A percentile compares a stretch with the other conserved stretches of the same genome.
Conservation (phyloP, 371 early-diverging fungal species). For the Blakeslea trispora region DNA sequence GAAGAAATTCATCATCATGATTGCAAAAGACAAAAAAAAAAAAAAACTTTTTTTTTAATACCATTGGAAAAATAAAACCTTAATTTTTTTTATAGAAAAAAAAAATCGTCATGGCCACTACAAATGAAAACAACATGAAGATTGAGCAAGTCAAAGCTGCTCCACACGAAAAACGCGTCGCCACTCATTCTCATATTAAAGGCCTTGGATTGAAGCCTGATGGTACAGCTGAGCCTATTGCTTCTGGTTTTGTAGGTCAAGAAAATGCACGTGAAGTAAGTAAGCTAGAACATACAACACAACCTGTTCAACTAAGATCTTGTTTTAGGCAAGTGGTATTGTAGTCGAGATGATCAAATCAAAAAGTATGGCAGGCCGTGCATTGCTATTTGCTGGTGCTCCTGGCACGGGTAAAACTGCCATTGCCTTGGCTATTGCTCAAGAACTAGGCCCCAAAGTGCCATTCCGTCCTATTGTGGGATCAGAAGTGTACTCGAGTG, state of each 20-base stretch:
- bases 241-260: slow-evolving; percentile 96
- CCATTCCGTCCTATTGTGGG: slow-evolving; percentile 99
- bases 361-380: slow-evolving; percentile 97
- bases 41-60: slow-evolving; percentile 12
- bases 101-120: slow-evolving; percentile 12
- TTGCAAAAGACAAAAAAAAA: background rate
- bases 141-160: slow-evolving; percentile 83
- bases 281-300: too few species aligned
- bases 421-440: slow-evolving; percentile 91
- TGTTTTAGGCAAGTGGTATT: slow-evolving; percentile 82
- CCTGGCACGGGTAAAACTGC: slow-evolving; percentile 97
- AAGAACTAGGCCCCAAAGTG: slow-evolving; percentile 95
- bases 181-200: slow-evolving; percentile 96
- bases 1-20: too few species aligned
- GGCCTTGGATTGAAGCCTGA: slow-evolving; percentile 85
- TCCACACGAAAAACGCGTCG: slow-evolving; percentile 87
- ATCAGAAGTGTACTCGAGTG: slow-evolving; percentile 96
- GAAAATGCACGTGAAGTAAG: slow-evolving; percentile 91
- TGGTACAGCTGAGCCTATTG: slow-evolving; percentile 84
- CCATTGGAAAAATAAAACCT: too few species aligned
- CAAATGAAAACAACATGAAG: slow-evolving; percentile 58
- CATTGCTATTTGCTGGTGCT: slow-evolving; percentile 95
- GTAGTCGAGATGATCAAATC: slow-evolving; percentile 93
- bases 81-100: background rate
- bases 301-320: too few species aligned